Evolutionary conservation across 2,329 filamentous ascomycete genomes (phyloP).

Genomic region (Colletotrichum chlorophyti): DNA sequence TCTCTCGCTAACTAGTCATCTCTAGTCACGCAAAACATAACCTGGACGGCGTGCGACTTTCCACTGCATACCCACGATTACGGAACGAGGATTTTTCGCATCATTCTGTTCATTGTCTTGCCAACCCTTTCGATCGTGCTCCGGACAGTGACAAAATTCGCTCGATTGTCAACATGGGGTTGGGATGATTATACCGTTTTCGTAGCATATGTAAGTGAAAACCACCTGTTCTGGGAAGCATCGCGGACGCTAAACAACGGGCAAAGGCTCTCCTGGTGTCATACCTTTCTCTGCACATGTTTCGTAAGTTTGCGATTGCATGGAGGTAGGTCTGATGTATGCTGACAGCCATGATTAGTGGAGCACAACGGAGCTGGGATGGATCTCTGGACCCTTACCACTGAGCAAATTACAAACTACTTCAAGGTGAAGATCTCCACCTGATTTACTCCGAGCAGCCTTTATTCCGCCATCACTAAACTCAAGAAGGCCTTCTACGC

Average conservation of each 20-base stretch:
- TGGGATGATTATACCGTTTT: slow-evolving; percentile 15
- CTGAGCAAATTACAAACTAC: neutral
- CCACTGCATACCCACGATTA: neutral
- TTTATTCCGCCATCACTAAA: neutral
- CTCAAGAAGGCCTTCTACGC: slow-evolving; percentile 9
- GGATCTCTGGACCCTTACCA: slow-evolving; percentile 17
- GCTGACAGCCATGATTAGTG: neutral
- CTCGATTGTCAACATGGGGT: neutral
- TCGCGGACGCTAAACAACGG: neutral
- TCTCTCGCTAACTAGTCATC: neutral
- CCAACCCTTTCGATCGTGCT: slow-evolving; percentile 4
- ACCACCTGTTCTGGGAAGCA: too few species aligned
- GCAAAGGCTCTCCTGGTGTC: neutral
- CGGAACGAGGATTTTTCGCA: neutral
- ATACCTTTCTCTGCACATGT: neutral
- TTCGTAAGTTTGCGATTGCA: neutral
- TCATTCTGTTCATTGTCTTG: neutral
- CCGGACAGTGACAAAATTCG: neutral
- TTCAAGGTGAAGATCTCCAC: neutral
- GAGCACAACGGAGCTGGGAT: slow-evolving; percentile 10
- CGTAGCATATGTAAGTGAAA: neutral
- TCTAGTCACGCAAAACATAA: slow-evolving; percentile 8
- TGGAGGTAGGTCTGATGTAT: too few species aligned
- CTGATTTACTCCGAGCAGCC: too few species aligned
- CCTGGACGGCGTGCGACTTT: slow-evolving; percentile 11